phyloP scores from a whole-genome alignment of 2,329 filamentous ascomycete species.

The Nemania sp. region DNA sequence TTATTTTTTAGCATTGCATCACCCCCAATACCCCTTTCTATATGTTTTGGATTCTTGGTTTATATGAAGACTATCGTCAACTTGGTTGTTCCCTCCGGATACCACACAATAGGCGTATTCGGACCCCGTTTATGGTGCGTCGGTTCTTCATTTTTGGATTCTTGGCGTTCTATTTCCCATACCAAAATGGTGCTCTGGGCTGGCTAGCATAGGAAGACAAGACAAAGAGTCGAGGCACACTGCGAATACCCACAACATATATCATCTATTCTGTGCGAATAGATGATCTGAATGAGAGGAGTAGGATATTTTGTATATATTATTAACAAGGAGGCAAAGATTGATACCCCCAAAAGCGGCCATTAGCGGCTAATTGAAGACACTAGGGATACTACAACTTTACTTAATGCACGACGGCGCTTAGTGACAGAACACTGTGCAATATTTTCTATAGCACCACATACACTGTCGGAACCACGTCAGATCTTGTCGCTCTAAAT shows the following conservation, averaged over 20 bases:
- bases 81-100: background rate
- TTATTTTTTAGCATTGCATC: slow-evolving; percentile 30
- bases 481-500: too few species aligned
- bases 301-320: slow-evolving; percentile 19
- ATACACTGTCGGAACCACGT: too few species aligned
- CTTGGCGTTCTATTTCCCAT: background rate
- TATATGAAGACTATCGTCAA: background rate
- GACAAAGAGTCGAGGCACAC: slow-evolving; percentile 4
- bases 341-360: background rate
- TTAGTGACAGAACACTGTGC: background rate
- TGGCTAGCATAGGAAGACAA: slow-evolving; percentile 2
- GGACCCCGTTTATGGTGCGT: background rate
- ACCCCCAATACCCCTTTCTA: slow-evolving; percentile 31
- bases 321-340: background rate
- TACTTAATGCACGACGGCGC: background rate
- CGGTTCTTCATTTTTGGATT: background rate
- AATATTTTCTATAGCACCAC: background rate
- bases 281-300: background rate
- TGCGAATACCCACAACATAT: slow-evolving; percentile 1
- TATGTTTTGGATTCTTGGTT: slow-evolving; percentile 14
- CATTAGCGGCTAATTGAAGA: background rate
- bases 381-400: background rate
- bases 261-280: background rate
- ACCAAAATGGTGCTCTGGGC: slow-evolving; percentile 16
- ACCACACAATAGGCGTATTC: slow-evolving; percentile 2